A percentile compares a stretch with the other conserved stretches of the same genome.
These are phyloP conservation scores for Hysterium pulicare DNA, from an alignment of 2,329 filamentous ascomycete genomes.

Conservation along the genomic window DNA sequence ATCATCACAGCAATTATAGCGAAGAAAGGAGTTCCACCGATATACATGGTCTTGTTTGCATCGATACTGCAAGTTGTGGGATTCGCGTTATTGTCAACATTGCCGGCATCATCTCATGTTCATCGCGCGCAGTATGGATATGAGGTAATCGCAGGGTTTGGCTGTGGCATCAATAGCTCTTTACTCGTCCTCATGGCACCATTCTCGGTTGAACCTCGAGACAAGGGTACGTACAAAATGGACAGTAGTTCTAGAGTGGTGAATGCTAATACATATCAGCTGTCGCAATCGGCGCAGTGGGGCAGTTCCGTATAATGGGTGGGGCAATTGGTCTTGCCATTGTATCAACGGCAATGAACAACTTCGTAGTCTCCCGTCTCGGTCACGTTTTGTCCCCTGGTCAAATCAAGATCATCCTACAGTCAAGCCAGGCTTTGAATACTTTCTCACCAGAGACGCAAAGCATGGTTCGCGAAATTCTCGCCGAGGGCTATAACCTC, in stretches of 20 bases:
- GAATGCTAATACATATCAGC: constrained; percentile 4
- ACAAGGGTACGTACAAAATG: constrained; percentile 10
- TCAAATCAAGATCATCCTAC: background rate
- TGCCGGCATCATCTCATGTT: constrained; percentile 2
- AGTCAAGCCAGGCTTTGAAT: background rate
- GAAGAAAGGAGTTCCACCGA: constrained; percentile 5
- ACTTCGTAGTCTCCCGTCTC: background rate
- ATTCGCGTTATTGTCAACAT: constrained; percentile 3
- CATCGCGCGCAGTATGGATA: constrained; percentile 10
- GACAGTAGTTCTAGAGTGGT: too few species aligned
- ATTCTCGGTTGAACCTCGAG: constrained; percentile 9
- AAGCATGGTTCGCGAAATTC: constrained; percentile 3
- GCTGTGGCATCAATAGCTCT: constrained; percentile 9
- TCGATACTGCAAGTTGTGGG: constrained; percentile 11
- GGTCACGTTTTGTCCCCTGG: background rate
- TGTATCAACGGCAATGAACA: constrained; percentile 1
- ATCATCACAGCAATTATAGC: constrained; percentile 8
- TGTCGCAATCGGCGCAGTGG: constrained; percentile 9
- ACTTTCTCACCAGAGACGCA: background rate
- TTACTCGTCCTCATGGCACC: constrained; percentile 10
- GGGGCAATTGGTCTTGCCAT: constrained; percentile 9
- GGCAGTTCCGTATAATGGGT: constrained; percentile 12
- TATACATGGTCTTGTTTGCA: constrained; percentile 8
- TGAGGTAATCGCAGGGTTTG: constrained; percentile 12
- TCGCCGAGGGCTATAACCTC: constrained; percentile 12